Conservation (phyloP, 352 stramenopile species). For the Phytophthora melonis region DNA sequence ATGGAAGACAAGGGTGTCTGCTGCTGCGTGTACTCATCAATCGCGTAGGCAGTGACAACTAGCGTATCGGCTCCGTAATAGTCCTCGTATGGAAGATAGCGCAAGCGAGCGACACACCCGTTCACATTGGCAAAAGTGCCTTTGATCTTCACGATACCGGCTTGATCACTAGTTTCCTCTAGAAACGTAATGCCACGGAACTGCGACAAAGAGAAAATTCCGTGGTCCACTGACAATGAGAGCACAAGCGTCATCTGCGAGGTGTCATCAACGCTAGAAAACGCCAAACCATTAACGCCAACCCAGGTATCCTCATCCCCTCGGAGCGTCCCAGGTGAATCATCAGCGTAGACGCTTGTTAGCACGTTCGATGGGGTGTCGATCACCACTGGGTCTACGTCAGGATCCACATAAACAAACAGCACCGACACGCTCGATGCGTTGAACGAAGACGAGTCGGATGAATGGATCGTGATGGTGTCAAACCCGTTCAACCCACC, state of each 20-base stretch:
- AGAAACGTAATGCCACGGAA: constrained; percentile 37
- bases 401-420: constrained; percentile 46
- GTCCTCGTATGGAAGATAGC: constrained; percentile 50
- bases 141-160: constrained; percentile 27
- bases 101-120: constrained; percentile 37
- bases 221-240: constrained; percentile 38
- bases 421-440: constrained; percentile 42
- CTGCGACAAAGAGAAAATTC: constrained; percentile 29
- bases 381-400: constrained; percentile 46
- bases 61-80: constrained; percentile 62
- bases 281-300: constrained; percentile 35
- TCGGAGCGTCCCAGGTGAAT: constrained; percentile 33
- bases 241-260: constrained; percentile 42
- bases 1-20: constrained; percentile 37
- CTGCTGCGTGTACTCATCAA: constrained; percentile 59
- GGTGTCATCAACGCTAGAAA: constrained; percentile 61
- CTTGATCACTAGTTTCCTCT: constrained; percentile 18
- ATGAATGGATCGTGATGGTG: constrained; percentile 49
- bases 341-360: constrained; percentile 41
- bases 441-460: constrained; percentile 50
- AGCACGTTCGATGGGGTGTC: constrained; percentile 30
- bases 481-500: constrained; percentile 54
- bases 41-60: constrained; percentile 43
- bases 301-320: constrained; percentile 65
- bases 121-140: constrained; percentile 66